Evolutionary conservation across 352 stramenopile genomes (phyloP).

Genomic region (Phytophthora melonis): DNA sequence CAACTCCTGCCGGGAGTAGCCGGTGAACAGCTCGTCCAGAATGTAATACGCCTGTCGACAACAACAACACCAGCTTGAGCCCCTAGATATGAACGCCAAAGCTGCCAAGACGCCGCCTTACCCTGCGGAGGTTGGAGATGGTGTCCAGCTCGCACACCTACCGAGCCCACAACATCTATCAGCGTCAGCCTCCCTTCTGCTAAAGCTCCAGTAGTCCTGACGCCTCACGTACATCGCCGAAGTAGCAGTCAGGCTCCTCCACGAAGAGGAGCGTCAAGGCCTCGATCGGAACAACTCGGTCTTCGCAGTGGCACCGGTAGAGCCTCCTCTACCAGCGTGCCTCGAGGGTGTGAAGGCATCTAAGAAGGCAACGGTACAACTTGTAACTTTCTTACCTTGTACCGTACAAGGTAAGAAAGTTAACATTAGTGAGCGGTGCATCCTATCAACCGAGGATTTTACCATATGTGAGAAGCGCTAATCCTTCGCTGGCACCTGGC

Average conservation of each 20-base stretch:
- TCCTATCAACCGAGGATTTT: neutral
- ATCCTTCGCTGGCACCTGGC: neutral
- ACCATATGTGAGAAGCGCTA: neutral
- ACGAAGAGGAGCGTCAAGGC: conserved; percentile 87
- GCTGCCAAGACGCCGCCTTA: conserved; percentile 14
- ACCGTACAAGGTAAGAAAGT: neutral
- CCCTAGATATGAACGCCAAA: neutral
- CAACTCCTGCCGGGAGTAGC: conserved; percentile 97
- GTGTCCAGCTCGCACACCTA: conserved; percentile 96
- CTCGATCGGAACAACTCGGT: neutral
- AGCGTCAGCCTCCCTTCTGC: neutral
- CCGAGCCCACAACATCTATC: conserved; percentile 1
- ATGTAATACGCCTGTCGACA: conserved; percentile 97
- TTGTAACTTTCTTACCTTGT: too few relatives aligned
- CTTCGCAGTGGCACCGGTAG: neutral
- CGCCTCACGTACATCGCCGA: conserved; percentile 84
- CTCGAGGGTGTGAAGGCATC: neutral
- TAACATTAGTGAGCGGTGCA: neutral
- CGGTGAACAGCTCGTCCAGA: conserved; percentile 99
- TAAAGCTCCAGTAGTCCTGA: neutral
- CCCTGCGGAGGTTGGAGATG: conserved; percentile 99
- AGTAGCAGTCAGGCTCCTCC: conserved; percentile 98
- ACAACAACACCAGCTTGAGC: neutral
- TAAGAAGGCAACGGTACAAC: neutral
- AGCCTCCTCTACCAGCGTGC: neutral